Conservation (phyloP, 1,284 basidiomycete genomes). For the Rhodotorula sp. region DNA sequence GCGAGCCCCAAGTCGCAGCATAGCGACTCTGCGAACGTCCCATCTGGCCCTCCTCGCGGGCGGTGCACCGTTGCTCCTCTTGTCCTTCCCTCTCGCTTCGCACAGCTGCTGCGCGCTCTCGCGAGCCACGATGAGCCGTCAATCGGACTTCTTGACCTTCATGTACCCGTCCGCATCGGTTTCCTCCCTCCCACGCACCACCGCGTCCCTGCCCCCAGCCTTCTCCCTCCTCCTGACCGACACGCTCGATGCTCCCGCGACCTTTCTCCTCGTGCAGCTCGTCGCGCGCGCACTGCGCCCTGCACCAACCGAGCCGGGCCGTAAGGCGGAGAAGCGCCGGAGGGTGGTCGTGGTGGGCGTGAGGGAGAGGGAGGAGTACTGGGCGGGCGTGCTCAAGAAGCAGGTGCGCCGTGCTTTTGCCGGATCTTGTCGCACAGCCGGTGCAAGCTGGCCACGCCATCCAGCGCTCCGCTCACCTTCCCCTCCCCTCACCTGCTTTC, state of each 20-base stretch:
- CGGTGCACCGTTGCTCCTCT: neutral
- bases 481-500: too few relatives aligned
- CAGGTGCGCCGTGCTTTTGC: conserved; percentile 13
- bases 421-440: neutral
- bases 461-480: too few relatives aligned
- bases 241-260: conserved; percentile 33
- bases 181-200: neutral
- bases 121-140: neutral
- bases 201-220: conserved; percentile 3
- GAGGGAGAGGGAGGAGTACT: conserved; percentile 33
- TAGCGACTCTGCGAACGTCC: too few relatives aligned
- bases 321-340: neutral
- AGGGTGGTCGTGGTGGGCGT: conserved; percentile 37
- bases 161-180: neutral
- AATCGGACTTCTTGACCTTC: conserved; percentile 14
- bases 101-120: too few relatives aligned
- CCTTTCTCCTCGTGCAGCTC: conserved; percentile 29
- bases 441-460: neutral
- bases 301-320: neutral
- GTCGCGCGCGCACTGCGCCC: conserved; percentile 27
- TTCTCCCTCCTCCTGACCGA: conserved; percentile 38
- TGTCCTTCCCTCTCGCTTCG: neutral
- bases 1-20: too few relatives aligned
- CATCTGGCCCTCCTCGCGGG: too few relatives aligned
- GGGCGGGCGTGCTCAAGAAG: conserved; percentile 33